These are phyloP conservation scores for Suillus variegatus DNA, from an alignment of 768 basidiomycete genomes.

Conservation along the genomic window DNA sequence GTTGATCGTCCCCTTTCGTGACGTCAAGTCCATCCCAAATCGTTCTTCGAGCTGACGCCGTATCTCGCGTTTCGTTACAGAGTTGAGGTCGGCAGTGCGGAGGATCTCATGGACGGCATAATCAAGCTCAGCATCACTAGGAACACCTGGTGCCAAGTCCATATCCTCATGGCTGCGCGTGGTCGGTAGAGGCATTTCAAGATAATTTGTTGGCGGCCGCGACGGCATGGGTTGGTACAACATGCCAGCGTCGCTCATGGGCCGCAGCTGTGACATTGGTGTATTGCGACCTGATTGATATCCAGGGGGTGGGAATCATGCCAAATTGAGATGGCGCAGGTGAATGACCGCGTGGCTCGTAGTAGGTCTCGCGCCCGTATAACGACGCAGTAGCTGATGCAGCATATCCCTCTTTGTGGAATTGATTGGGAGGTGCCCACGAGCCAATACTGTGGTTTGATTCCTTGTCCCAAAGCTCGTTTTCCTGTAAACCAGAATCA, in stretches of 20 bases:
- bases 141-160: constrained; percentile 47
- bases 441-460: constrained; percentile 95
- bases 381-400: constrained; percentile 79
- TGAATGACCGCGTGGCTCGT: constrained; percentile 74
- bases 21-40: constrained; percentile 76
- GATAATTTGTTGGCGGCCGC: constrained; percentile 73
- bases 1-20: constrained; percentile 75
- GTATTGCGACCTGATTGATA: constrained; percentile 81
- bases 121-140: constrained; percentile 74
- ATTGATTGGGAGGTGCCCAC: constrained; percentile 80
- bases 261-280: constrained; percentile 40
- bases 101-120: constrained; percentile 73
- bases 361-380: constrained; percentile 86
- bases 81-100: constrained; percentile 79
- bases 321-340: constrained; percentile 73
- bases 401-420: constrained; percentile 71
- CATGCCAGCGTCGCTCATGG: constrained; percentile 34
- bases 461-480: constrained; percentile 97
- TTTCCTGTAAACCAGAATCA: constrained; percentile 55
- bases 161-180: constrained; percentile 54
- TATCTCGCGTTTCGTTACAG: constrained; percentile 90
- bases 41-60: constrained; percentile 79
- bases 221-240: constrained; percentile 67
- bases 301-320: constrained; percentile 56
- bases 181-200: constrained; percentile 66